Evolutionary conservation across 2,329 filamentous ascomycete species (phyloP).

Genomic region (Ascochyta viciae-villosae): DNA sequence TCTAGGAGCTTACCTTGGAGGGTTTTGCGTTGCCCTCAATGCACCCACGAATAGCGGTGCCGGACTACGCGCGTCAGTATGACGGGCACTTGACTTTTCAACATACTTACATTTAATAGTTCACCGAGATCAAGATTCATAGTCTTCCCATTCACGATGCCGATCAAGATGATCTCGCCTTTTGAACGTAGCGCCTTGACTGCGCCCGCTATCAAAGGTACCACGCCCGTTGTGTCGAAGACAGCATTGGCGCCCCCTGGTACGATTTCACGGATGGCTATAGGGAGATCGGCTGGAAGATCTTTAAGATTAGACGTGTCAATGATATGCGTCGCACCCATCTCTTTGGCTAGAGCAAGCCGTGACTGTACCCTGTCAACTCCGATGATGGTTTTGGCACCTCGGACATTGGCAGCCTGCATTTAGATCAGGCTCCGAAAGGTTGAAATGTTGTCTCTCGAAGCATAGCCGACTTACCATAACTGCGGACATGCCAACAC

Average conservation of each 20-base stretch:
- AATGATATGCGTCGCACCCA: constrained; percentile 51
- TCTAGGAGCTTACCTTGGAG: constrained; percentile 22
- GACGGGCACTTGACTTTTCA: rapidly evolving
- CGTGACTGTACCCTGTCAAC: constrained; percentile 46
- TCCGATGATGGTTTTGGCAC: constrained; percentile 46
- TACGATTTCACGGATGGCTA: constrained; percentile 47
- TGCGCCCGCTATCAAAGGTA: constrained; percentile 52
- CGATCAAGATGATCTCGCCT: constrained; percentile 60
- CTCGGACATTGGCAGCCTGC: constrained; percentile 54
- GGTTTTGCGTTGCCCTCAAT: constrained; percentile 56
- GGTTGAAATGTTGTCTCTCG: background rate
- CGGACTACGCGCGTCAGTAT: constrained; percentile 32
- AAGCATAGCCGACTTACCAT: constrained; percentile 37
- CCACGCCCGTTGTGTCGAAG: constrained; percentile 60
- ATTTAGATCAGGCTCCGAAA: background rate
- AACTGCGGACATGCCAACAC: constrained; percentile 56
- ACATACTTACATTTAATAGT: constrained; percentile 51
- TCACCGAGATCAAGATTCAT: constrained; percentile 53
- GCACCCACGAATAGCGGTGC: constrained; percentile 58
- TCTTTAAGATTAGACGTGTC: constrained; percentile 38
- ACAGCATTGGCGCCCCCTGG: constrained; percentile 53
- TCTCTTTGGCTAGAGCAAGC: constrained; percentile 45
- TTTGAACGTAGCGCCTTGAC: constrained; percentile 53
- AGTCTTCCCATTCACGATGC: constrained; percentile 54
- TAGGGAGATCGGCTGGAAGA: constrained; percentile 34